Conservation (phyloP, 345 rosid species). For the Barbarea vulgaris region DNA sequence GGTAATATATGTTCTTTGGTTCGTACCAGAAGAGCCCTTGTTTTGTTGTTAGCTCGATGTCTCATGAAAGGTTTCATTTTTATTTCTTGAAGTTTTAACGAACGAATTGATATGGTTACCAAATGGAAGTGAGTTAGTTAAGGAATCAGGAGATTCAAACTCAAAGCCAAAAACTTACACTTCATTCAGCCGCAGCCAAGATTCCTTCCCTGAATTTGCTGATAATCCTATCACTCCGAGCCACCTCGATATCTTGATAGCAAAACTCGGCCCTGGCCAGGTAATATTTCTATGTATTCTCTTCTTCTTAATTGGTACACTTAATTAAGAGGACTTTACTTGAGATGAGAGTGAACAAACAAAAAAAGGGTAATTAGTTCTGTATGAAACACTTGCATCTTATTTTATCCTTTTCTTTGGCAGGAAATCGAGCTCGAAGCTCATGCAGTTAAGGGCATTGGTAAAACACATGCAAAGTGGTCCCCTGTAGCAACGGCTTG, state of each 20-base stretch:
- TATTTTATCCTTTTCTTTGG: not conserved
- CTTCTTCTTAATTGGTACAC: not conserved
- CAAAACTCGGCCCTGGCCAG: slow-evolving; percentile 88
- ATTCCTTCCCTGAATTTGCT: slow-evolving; percentile 55
- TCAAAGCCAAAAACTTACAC: slow-evolving; percentile 73
- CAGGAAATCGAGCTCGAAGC: slow-evolving; percentile 97
- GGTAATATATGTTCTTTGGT: slow-evolving; percentile 49
- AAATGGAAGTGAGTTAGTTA: slow-evolving; percentile 73
- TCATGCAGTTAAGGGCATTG: slow-evolving; percentile 92
- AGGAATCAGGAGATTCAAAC: slow-evolving; percentile 54
- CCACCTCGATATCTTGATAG: slow-evolving; percentile 61
- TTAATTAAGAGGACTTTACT: not conserved
- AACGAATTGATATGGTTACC: slow-evolving; percentile 80
- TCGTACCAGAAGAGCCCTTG: not conserved
- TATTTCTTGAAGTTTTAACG: slow-evolving; percentile 61
- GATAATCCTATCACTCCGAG: slow-evolving; percentile 53
- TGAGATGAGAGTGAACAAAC: not conserved
- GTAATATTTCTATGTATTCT: slow-evolving; percentile 39
- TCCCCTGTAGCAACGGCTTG: slow-evolving; percentile 96
- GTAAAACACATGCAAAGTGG: slow-evolving; percentile 97
- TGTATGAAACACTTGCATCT: not conserved
- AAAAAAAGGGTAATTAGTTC: too few species aligned
- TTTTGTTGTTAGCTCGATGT: not conserved
- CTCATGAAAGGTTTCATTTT: slow-evolving; percentile 11
- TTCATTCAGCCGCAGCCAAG: slow-evolving; percentile 69